Evolutionary conservation across 1,139 yeast species (phyloP).

Genomic region (Suhomyces anneliseae): DNA sequence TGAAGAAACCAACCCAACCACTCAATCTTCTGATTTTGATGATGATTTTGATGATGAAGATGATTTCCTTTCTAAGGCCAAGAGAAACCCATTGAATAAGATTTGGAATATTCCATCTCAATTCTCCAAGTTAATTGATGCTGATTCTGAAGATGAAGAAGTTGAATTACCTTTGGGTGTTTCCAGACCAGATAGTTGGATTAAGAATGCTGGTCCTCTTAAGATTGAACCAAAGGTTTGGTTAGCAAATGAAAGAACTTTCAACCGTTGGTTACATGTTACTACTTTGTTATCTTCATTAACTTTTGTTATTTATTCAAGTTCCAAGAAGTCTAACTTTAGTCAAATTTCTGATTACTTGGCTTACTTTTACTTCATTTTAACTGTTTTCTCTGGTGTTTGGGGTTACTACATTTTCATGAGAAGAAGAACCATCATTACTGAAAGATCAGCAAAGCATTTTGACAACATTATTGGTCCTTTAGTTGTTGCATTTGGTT

Average conservation of each 20-base stretch:
- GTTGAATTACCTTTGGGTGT: slow-evolving; percentile 88
- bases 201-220: slow-evolving; percentile 88
- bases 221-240: slow-evolving; percentile 97
- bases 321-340: slow-evolving; percentile 67
- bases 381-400: slow-evolving; percentile 77
- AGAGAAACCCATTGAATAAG: slow-evolving; percentile 19
- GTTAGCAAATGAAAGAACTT: slow-evolving; percentile 97
- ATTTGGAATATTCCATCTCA: slow-evolving; percentile 30
- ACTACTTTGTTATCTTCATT: slow-evolving; percentile 85
- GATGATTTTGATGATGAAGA: slow-evolving; percentile 47
- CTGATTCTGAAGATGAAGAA: slow-evolving; percentile 86
- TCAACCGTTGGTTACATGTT: slow-evolving; percentile 92
- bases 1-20: slow-evolving; percentile 13
- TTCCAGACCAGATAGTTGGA: slow-evolving; percentile 69
- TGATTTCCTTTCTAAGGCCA: slow-evolving; percentile 35
- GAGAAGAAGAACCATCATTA: slow-evolving; percentile 69
- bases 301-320: slow-evolving; percentile 79
- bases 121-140: slow-evolving; percentile 48
- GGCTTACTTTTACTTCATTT: slow-evolving; percentile 76
- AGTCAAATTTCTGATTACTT: slow-evolving; percentile 56
- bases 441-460: slow-evolving; percentile 80
- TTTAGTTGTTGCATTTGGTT: slow-evolving; percentile 68
- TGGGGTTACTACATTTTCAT: slow-evolving; percentile 89
- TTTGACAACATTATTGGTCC: slow-evolving; percentile 92
- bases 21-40: slow-evolving; percentile 25